Conservation (phyloP, 176 grass and related monocot species). For the Hsuehochloa calcarea region DNA sequence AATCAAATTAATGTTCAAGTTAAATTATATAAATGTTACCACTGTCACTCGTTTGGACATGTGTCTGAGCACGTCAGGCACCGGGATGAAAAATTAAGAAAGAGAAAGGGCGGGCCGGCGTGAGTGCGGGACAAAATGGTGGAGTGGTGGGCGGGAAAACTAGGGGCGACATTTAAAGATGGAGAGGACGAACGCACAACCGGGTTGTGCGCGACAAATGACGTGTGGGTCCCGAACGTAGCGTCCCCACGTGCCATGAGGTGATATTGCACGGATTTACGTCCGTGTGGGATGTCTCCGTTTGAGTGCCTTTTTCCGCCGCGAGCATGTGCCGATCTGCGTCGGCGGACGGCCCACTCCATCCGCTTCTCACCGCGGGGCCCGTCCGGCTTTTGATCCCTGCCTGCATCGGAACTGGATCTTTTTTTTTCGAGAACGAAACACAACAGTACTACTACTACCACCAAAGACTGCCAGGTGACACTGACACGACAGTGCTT, state of each 20-base stretch:
- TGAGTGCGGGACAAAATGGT: not conserved
- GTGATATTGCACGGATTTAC: not conserved
- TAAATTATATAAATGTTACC: no score
- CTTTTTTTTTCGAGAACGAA: no score
- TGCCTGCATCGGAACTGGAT: no score
- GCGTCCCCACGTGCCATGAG: not conserved
- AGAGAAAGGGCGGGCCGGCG: not conserved
- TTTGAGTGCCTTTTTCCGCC: not conserved
- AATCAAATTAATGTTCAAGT: not conserved
- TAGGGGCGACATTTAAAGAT: not conserved
- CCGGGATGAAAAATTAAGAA: not conserved
- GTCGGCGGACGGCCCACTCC: not conserved
- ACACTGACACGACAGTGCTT: no score
- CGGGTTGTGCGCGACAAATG: not conserved
- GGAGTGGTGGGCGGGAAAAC: conserved; percentile 8
- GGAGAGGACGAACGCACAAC: not conserved
- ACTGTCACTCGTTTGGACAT: not conserved
- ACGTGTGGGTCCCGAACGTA: not conserved
- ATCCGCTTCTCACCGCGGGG: not conserved
- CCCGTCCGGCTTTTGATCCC: not conserved
- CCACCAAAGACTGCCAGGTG: no score
- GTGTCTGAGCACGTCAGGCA: not conserved
- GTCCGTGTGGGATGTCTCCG: not conserved
- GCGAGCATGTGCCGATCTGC: not conserved
- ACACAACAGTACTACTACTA: no score